Base-by-base conservation (phyloP, 2,329 filamentous ascomycete genomes). In the Endocalyx cinctus region DNA sequence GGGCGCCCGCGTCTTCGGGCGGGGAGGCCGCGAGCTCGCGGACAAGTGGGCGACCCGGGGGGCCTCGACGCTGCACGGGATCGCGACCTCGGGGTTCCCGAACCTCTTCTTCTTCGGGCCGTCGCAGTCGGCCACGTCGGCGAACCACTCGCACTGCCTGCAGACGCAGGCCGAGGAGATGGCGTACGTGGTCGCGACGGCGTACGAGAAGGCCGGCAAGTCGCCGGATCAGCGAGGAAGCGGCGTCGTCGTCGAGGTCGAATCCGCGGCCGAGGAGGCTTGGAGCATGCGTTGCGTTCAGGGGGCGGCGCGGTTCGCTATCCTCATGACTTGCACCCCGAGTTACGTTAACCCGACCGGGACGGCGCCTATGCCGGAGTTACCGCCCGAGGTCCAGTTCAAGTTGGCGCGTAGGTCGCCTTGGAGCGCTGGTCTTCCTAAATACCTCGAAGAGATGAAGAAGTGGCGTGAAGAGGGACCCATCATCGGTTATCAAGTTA, bases 21-120 rank as follows among this genome's bases (percentile, higher is more conserved):
- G 41, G 5, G 38, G 32, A 25, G 52, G 50, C 4, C 38, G 44
- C 19, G 41, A 39, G 10, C 32, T 53, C 6, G 29, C 44, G 5
- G 43, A 51, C 25, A 49, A 50, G 22, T 46, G 51, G 57, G 19
- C 35, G 3, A 20, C 25, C 2, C 37, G 61, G 0, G 71, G 68
- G 0, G 48, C 68, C 0, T 46, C 57, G 1, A 78, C 74, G 0
- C 57, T 79, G 0, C 74, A 79, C 49, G 75, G 73, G 8, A 51
- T 69, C 5, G 51, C 61, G 5, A 64, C 58, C 0, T 54, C 57
- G 40, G 63, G 60, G 0, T 79, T 79, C 38, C 74, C 75, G 2
- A 79, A 79, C 42, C 44, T 77, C 29, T 70, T 75, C 61, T 66
- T 69, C 45, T 47, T 62, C 0, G 64, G 65, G 10, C 46, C 61